Evolutionary conservation across 2,329 filamentous ascomycete species (phyloP).

Genomic region (Penicillium sp.): DNA sequence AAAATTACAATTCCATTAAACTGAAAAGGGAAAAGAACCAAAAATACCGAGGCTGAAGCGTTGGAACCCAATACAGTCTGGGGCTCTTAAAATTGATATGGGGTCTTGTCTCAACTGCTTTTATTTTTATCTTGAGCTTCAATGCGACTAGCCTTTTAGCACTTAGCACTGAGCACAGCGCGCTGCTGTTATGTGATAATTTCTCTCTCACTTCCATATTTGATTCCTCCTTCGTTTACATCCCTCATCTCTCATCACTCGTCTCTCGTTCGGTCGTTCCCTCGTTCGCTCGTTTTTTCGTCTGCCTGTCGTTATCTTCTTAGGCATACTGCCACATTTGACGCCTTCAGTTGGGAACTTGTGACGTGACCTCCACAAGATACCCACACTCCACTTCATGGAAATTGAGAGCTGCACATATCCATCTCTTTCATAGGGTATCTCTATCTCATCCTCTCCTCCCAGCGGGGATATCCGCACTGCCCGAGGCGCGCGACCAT

Average conservation of each 20-base stretch:
- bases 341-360: not conserved
- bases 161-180: not conserved
- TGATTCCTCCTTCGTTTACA: not conserved
- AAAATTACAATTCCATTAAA: not conserved
- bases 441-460: not conserved
- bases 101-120: slow-evolving; percentile 6
- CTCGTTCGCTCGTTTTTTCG: not conserved
- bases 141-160: slow-evolving; percentile 5
- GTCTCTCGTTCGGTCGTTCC: not conserved
- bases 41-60: not conserved
- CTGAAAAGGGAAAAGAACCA: not conserved
- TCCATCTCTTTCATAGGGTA: not conserved
- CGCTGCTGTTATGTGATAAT: not conserved
- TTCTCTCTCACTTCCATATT: not conserved
- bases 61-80: not conserved
- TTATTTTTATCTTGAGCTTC: slow-evolving; percentile 10
- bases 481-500: not conserved
- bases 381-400: not conserved
- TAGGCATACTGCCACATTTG: not conserved
- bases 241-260: not conserved
- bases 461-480: not conserved
- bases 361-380: not conserved
- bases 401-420: not conserved
- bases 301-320: slow-evolving; percentile 2
- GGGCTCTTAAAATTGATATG: slow-evolving; percentile 5